phyloP scores from a whole-genome alignment of 805 yeast genomes.

The Ascoidea tarda region DNA sequence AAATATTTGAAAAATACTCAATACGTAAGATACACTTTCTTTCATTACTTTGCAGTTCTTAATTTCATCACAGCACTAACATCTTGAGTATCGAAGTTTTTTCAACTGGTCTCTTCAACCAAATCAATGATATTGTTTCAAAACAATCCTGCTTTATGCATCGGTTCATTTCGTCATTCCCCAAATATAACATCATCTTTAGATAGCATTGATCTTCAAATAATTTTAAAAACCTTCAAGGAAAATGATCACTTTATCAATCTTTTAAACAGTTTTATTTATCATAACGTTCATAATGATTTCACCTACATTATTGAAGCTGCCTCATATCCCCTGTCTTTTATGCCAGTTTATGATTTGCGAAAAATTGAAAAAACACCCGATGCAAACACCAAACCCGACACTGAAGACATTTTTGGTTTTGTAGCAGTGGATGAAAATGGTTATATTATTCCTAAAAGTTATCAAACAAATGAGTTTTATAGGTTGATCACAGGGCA shows the following conservation, averaged over 20 bases:
- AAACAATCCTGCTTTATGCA: too few species aligned
- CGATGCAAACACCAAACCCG: neutral
- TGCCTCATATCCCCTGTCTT: neutral
- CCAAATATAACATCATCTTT: too few species aligned
- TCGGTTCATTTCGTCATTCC: too few species aligned
- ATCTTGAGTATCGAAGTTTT: too few species aligned
- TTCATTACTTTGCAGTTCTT: too few species aligned
- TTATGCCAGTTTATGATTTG: neutral
- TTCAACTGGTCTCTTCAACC: too few species aligned
- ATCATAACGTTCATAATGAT: neutral
- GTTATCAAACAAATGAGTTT: neutral
- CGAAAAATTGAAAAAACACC: neutral
- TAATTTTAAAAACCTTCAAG: neutral
- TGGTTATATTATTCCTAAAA: neutral
- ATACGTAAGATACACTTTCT: too few species aligned
- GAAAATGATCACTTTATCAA: neutral
- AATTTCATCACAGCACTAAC: too few species aligned
- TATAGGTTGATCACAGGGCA: neutral
- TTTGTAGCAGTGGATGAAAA: neutral
- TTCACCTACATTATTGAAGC: neutral
- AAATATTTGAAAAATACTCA: too few species aligned
- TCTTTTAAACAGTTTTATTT: too few species aligned
- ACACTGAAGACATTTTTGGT: neutral
- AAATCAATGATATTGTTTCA: too few species aligned
- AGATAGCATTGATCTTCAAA: too few species aligned